Base-by-base conservation (phyloP, 148 eudicot genomes). In the Rhododendron ferrugineum region DNA sequence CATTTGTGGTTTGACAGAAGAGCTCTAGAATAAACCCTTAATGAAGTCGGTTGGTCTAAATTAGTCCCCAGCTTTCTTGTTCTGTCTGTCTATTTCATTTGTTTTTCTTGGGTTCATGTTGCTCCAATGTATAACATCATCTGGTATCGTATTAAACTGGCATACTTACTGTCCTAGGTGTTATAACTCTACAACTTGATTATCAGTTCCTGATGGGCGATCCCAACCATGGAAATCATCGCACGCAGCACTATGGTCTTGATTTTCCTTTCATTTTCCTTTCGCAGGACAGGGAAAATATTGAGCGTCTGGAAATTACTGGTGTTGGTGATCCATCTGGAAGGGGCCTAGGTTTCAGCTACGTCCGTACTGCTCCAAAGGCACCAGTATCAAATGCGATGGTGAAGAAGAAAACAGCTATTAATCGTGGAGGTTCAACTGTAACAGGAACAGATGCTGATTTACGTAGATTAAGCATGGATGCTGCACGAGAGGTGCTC, bases 301-400 rank as follows among this genome's bases (percentile, higher is more conserved):
- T 97, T 50, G 99, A 97, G 92, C 96, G 98, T 54, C 78, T 97
- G 88, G 99, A 97, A 89, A 97, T 97, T 88, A 90, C 98, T 73
- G 99, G 99, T 80, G 95, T 97, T 89, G 99, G 99, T 90, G 99
- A 97, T 89, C 99, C 99, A 88, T 92, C 99, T 83, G 99, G 99
- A 86, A 91, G 99, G 85, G 99, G 99, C 83, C 88, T 97, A 66
- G 98, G 99, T 84, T 97, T 97, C 86, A 97, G 99, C 88, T 97
- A 92, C 90, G 98, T 95, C 56, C 96, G 99, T 80, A 82, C 92
- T 85, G 90, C 93, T 86, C 91, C 99, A 60, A 97, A 95, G 92
- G 94, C 97, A 78, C 98, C 96, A 50, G 49, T 90, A 68, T 86
- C 98, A 74, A 96, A 93, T 89, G 91, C 96, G 26, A 54, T 89